A percentile compares a stretch with the other conserved stretches of the same genome.
Conservation (phyloP, 345 rosid genomes). For the Salix koriyanagi region DNA sequence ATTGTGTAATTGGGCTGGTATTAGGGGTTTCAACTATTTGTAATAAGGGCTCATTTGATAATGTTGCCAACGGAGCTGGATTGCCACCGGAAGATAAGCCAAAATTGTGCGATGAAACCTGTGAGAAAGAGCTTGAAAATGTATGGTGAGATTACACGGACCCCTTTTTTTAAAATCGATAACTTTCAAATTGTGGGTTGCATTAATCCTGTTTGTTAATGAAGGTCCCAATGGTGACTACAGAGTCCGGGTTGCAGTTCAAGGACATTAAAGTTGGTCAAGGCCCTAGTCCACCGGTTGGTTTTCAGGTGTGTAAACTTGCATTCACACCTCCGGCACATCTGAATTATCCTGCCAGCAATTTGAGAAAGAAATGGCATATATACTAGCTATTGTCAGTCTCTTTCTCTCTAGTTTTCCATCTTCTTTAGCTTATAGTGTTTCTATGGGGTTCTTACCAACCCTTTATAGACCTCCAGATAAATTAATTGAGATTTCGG, state of each 20-base stretch:
- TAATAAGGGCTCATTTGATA: slow-evolving; percentile 24
- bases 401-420: too few relatives aligned
- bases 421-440: not conserved
- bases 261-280: slow-evolving; percentile 83
- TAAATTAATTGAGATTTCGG: not conserved
- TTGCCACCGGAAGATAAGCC: slow-evolving; percentile 88
- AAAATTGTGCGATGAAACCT: slow-evolving; percentile 61
- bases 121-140: slow-evolving; percentile 97
- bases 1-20: slow-evolving; percentile 43
- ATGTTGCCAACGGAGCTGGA: slow-evolving; percentile 56
- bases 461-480: not conserved
- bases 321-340: too few relatives aligned
- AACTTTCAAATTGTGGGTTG: not conserved
- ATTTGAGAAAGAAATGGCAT: too few relatives aligned
- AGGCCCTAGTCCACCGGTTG: slow-evolving; percentile 87
- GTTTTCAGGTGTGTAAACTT: slow-evolving; percentile 61
- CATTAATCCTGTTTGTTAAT: slow-evolving; percentile 9
- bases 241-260: slow-evolving; percentile 84
- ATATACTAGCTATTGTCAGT: too few relatives aligned
- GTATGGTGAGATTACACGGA: slow-evolving; percentile 81
- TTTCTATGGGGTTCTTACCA: not conserved
- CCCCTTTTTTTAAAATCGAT: slow-evolving; percentile 7
- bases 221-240: slow-evolving; percentile 85
- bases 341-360: too few relatives aligned
- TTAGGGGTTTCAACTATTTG: slow-evolving; percentile 45